These are phyloP conservation scores for Alternaria longipes DNA, from an alignment of 2,329 filamentous ascomycete genomes.

Conservation along the genomic window DNA sequence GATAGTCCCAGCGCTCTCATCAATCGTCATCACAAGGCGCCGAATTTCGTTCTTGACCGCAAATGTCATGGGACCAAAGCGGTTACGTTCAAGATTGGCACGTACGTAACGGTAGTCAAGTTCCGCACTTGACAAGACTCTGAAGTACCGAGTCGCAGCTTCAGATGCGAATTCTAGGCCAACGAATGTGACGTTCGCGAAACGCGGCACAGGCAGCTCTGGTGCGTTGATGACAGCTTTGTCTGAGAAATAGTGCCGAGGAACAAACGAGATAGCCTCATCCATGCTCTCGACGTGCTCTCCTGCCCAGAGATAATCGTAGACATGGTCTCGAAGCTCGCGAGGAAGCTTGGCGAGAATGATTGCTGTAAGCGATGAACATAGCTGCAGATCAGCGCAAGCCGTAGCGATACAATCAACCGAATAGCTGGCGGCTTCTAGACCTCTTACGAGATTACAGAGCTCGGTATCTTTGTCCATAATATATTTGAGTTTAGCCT, in stretches of 20 bases:
- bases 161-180: conserved; percentile 13
- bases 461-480: neutral
- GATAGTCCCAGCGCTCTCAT: neutral
- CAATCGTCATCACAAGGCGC: conserved; percentile 5
- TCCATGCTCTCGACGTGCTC: conserved; percentile 7
- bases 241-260: neutral
- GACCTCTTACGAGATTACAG: neutral
- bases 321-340: conserved; percentile 18
- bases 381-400: conserved; percentile 5
- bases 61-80: conserved; percentile 7
- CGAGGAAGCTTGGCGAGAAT: conserved; percentile 9
- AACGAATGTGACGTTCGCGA: conserved; percentile 10
- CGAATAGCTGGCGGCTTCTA: neutral
- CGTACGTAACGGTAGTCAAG: conserved; percentile 13
- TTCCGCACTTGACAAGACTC: conserved; percentile 4
- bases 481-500: neutral
- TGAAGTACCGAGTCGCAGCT: conserved; percentile 12
- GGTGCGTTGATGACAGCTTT: neutral
- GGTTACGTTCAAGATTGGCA: conserved; percentile 10
- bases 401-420: neutral
- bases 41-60: conserved; percentile 4
- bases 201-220: conserved; percentile 8
- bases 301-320: conserved; percentile 12
- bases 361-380: conserved; percentile 1
- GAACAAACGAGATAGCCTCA: neutral